phyloP scores from a whole-genome alignment of 306 rosid genomes.

The Cicer cuneatum region DNA sequence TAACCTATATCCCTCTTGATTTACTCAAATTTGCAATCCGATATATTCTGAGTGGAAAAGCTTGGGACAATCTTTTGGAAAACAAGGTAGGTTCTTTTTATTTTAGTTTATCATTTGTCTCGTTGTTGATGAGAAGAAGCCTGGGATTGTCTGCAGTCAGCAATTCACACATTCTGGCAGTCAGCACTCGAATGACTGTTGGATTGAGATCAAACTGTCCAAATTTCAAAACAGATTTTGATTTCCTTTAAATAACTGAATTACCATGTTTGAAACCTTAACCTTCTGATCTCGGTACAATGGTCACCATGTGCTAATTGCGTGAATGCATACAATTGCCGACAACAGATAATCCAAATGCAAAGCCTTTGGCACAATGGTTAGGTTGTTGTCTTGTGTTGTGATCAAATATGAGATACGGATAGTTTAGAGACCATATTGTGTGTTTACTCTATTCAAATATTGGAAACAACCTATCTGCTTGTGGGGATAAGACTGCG shows the following conservation, averaged over 20 bases:
- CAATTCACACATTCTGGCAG: too few species aligned
- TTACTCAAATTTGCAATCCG: conserved; percentile 86
- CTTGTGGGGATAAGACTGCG: too few species aligned
- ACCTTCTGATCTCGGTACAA: background rate
- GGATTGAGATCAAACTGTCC: background rate
- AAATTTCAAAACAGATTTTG: background rate
- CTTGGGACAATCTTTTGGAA: conserved; percentile 56
- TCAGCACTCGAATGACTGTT: background rate
- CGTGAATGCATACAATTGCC: background rate
- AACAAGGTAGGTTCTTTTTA: conserved; percentile 16
- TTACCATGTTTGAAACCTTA: background rate
- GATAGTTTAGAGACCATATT: too few species aligned
- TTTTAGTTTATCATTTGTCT: background rate
- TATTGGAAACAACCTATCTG: too few species aligned
- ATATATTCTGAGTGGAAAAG: conserved; percentile 77
- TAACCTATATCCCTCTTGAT: conserved; percentile 92
- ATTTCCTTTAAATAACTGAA: background rate
- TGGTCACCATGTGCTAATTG: background rate
- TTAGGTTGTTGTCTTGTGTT: too few species aligned
- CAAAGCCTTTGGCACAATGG: too few species aligned
- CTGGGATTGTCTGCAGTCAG: background rate
- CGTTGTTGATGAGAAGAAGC: background rate
- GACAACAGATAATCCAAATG: background rate
- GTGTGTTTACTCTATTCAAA: too few species aligned
- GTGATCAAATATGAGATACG: too few species aligned